These are phyloP conservation scores for Lactuca saligna DNA, from an alignment of 129 eudicot genomes.

Conservation along the genomic window DNA sequence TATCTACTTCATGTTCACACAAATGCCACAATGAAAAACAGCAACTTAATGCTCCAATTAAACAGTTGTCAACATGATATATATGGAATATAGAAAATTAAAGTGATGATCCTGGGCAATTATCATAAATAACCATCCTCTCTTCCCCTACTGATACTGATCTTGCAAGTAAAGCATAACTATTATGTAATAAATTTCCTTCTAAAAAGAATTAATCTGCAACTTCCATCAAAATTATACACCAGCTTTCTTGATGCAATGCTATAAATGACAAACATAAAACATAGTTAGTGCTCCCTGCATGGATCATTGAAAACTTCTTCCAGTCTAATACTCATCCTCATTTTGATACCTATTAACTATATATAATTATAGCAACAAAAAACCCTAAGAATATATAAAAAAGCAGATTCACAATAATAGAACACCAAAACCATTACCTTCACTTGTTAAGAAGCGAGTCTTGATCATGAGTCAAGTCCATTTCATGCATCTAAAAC, in stretches of 20 bases:
- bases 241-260: slow-evolving; percentile 70
- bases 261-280: slow-evolving; percentile 75
- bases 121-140: slow-evolving; percentile 56
- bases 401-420: neutral
- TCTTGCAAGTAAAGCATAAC: slow-evolving; percentile 42
- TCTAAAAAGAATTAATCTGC: neutral
- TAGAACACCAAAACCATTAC: slow-evolving; percentile 36
- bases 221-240: slow-evolving; percentile 26
- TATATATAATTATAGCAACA: slow-evolving; percentile 22
- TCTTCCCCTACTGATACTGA: slow-evolving; percentile 70
- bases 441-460: slow-evolving; percentile 42
- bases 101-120: too few species aligned
- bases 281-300: slow-evolving; percentile 76
- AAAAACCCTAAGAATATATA: neutral
- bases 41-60: too few species aligned
- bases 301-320: slow-evolving; percentile 74
- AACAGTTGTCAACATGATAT: too few species aligned
- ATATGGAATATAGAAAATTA: too few species aligned
- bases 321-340: slow-evolving; percentile 74
- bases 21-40: too few species aligned
- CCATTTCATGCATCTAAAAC: slow-evolving; percentile 85
- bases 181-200: neutral
- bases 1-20: too few species aligned
- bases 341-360: slow-evolving; percentile 61
- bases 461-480: slow-evolving; percentile 62